A percentile compares a stretch with the other conserved stretches of the same genome.
Evolutionary conservation across 495 filamentous ascomycete species (phyloP).

Genomic region (Lophiotrema nucula): DNA sequence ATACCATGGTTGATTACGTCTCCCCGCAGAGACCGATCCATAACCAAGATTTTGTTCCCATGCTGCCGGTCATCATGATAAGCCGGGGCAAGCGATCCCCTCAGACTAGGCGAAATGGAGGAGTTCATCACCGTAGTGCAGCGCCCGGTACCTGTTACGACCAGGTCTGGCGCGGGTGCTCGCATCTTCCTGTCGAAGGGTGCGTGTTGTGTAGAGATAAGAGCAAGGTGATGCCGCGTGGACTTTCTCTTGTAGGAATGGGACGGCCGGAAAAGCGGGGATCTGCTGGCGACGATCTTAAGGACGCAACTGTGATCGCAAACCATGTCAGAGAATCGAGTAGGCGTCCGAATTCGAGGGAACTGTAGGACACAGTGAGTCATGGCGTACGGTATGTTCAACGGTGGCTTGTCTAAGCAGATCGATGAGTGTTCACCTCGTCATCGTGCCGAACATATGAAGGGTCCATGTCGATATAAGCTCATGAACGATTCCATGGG

Average conservation of each 20-base stretch:
- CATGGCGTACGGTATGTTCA: too few relatives aligned
- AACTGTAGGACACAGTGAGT: too few relatives aligned
- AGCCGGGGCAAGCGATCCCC: conserved; percentile 10
- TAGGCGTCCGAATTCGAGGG: too few relatives aligned
- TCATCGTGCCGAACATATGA: too few relatives aligned
- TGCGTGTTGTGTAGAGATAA: conserved; percentile 12
- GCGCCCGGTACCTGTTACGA: background rate
- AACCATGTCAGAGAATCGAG: too few relatives aligned
- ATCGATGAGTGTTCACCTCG: too few relatives aligned
- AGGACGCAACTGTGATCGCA: too few relatives aligned
- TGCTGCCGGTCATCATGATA: conserved; percentile 9
- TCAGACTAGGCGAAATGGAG: conserved; percentile 14
- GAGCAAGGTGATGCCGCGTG: conserved; percentile 1
- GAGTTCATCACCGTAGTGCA: conserved; percentile 4
- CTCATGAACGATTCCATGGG: too few relatives aligned
- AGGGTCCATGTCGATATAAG: too few relatives aligned
- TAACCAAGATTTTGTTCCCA: background rate
- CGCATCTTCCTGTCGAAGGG: background rate
- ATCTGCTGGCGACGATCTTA: too few relatives aligned
- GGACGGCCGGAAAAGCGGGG: too few relatives aligned
- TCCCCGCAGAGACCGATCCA: conserved; percentile 10
- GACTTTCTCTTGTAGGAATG: conserved; percentile 7
- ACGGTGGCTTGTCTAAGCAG: too few relatives aligned
- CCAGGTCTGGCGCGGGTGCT: background rate
- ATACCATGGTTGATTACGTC: conserved; percentile 10